Evolutionary conservation across 345 rosid species (phyloP), one percentile per base, ranked within the genome.

Genomic region (Chamaenerion angustifolium): DNA sequence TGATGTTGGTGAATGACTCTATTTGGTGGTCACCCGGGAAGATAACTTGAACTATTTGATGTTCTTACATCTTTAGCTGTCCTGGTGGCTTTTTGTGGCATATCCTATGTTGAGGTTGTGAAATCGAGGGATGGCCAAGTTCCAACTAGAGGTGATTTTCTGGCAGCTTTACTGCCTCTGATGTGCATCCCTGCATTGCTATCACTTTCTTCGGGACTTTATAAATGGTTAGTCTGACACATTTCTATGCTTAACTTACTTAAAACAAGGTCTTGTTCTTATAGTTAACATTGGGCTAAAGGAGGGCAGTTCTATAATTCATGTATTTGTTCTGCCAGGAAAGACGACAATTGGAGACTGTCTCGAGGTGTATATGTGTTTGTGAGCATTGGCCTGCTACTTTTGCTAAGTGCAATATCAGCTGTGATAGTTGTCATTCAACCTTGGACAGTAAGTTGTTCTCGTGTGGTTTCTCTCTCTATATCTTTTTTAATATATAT

Each of bases 151-250:
- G 84, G 76, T 16, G 96, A 93, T 75, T 93, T 93, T 68, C 90
- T 93, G 64, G 96, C 96, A 56, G 85, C 99, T 52, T 76, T 93
- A 49, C 94, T 93, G 72, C 99, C 99, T 67, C 75, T 93, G 63
- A 74, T 83, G 58, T 82, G 99, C 76, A 77, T 85, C 59, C 99
- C 99, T 14, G 99, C 99, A 19, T 44, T 88, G 42, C 71, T 93
- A 27, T 76, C 95, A 19, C 86, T 93, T 63, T 76, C 88, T 66
- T 76, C 81, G 72, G 99, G 99, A 66, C 77, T 82, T 68, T 76
- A 85, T 56, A 93, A 88, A 78, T 93, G 99, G 99, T 93, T 59
- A 60, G 76, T 71, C 57, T 15, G 52, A 52, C 54, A 27, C 6
- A 43, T 43, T 46, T 45, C 48, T 23, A 43, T 49, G 60, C 40